Percentiles rank a stretch among this genome's conserved stretches.
Evolutionary conservation across 1,284 basidiomycete species (phyloP).

Genomic region (Rhodotorula mucilaginosa): DNA sequence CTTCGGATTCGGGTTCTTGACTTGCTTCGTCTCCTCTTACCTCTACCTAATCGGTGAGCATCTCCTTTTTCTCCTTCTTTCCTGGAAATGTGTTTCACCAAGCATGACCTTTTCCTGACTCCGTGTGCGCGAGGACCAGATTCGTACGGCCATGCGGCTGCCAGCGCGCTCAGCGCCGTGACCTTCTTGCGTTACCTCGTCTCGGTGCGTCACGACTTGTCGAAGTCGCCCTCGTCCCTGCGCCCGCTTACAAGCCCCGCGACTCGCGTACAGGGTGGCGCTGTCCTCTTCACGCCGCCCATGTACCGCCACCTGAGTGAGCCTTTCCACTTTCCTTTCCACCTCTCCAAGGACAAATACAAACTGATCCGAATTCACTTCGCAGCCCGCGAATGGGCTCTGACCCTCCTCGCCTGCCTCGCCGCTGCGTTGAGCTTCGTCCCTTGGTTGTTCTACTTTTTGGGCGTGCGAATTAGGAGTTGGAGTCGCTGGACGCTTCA

Average conservation of each 20-base stretch:
- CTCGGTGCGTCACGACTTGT: neutral
- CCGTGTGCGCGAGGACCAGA: neutral
- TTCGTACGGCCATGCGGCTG: conserved; percentile 11
- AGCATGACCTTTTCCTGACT: no score
- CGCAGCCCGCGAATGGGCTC: conserved; percentile 2
- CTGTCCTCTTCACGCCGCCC: conserved; percentile 20
- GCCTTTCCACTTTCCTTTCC: neutral
- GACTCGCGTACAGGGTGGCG: neutral
- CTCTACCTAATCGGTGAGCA: conserved; percentile 24
- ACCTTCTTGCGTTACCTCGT: conserved; percentile 25
- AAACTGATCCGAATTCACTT: no score
- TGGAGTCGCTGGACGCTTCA: conserved; percentile 9
- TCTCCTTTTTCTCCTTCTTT: no score
- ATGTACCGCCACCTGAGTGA: conserved; percentile 11
- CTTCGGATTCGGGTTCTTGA: conserved; percentile 16
- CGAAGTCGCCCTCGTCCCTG: no score
- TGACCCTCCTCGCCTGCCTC: conserved; percentile 15
- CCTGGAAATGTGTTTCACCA: neutral
- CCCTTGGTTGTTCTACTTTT: conserved; percentile 1
- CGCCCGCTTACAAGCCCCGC: no score
- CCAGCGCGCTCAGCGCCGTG: conserved; percentile 5
- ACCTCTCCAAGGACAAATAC: no score
- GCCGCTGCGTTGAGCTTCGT: conserved; percentile 3
- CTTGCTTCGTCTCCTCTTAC: conserved; percentile 20
- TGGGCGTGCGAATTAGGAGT: neutral